phyloP scores from a whole-genome alignment of 257 asterid genomes.

The Primulina tabacum region DNA sequence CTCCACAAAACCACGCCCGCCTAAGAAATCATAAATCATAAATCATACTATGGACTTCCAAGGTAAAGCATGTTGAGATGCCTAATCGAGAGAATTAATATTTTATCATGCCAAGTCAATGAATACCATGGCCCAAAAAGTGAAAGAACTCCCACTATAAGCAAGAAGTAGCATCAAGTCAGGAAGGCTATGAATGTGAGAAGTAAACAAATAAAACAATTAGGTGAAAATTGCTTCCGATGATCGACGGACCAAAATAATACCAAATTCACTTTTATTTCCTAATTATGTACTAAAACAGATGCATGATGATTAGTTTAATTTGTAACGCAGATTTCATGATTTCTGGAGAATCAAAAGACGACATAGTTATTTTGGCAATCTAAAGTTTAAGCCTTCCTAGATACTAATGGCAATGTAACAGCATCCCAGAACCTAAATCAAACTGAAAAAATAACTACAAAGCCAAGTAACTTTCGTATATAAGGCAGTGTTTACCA shows the following conservation, averaged over 20 bases:
- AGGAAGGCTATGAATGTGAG: conserved; percentile 9
- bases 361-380: neutral
- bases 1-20: conserved; percentile 93
- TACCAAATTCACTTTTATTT: neutral
- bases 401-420: conserved; percentile 15
- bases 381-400: neutral
- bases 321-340: conserved; percentile 13
- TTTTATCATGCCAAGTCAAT: conserved; percentile 3
- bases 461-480: neutral
- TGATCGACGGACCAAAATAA: neutral
- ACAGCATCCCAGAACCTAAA: neutral
- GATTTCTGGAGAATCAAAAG: neutral
- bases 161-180: conserved; percentile 14
- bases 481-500: neutral
- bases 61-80: conserved; percentile 1
- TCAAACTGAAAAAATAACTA: neutral
- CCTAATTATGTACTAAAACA: conserved; percentile 13
- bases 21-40: conserved; percentile 38
- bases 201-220: neutral
- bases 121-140: neutral
- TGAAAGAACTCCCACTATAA: conserved; percentile 8
- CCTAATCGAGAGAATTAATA: neutral
- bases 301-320: neutral
- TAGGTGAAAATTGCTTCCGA: conserved; percentile 1
- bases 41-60: conserved; percentile 10